A percentile compares a stretch with the other conserved stretches of the same genome.
These are phyloP conservation scores for Tylopilus plumbeoviolaceoides DNA, from an alignment of 768 basidiomycete species.

Conservation along the genomic window DNA sequence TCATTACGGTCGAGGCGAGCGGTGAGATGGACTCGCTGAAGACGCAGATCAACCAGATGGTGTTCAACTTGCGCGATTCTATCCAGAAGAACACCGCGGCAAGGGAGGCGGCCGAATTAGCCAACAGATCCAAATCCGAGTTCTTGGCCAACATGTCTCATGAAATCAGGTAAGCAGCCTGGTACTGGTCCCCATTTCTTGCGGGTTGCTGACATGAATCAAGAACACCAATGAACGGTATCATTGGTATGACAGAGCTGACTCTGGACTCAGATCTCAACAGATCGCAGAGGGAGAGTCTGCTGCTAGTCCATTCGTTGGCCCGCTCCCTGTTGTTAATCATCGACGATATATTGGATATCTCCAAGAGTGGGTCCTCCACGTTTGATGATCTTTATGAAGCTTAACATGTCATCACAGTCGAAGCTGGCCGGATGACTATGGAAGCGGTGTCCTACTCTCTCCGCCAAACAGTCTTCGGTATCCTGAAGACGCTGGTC, in stretches of 20 bases:
- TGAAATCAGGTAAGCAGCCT: conserved; percentile 79
- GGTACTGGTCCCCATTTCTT: conserved; percentile 26
- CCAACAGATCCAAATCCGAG: conserved; percentile 96
- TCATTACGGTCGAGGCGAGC: conserved; percentile 97
- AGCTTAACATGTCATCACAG: conserved; percentile 38
- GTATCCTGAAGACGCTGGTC: conserved; percentile 95
- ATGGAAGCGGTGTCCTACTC: conserved; percentile 99
- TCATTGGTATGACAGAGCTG: conserved; percentile 99
- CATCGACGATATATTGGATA: conserved; percentile 99
- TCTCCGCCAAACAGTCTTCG: conserved; percentile 93
- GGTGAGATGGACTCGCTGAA: conserved; percentile 99
- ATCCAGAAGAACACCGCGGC: conserved; percentile 99
- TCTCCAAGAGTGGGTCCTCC: conserved; percentile 88
- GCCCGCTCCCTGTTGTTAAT: conserved; percentile 91
- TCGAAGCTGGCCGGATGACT: conserved; percentile 99
- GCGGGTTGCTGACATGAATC: conserved; percentile 7
- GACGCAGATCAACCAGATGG: conserved; percentile 99
- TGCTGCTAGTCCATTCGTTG: conserved; percentile 92
- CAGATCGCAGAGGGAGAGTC: conserved; percentile 89
- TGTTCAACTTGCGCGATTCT: conserved; percentile 91
- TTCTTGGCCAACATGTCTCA: conserved; percentile 99
- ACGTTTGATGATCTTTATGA: neutral
- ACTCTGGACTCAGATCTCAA: conserved; percentile 96
- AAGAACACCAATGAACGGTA: conserved; percentile 99
- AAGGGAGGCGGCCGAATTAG: conserved; percentile 93